Percentiles rank a stretch among this genome's conserved stretches.
Conservation (phyloP, 768 basidiomycete species). For the Fistulinella prunicolor region DNA sequence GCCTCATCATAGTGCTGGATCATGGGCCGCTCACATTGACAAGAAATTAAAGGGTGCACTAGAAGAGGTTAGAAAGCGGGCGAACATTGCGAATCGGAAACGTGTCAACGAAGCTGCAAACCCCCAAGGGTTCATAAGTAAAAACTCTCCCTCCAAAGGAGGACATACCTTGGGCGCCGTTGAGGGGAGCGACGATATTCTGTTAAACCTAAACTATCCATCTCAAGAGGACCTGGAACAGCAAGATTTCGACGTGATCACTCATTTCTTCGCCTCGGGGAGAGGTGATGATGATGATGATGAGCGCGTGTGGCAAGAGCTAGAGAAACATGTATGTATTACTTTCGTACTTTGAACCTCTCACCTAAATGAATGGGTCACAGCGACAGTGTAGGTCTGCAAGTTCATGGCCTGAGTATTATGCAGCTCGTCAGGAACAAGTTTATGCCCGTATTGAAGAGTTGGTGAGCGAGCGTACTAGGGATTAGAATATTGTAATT, state of each 20-base stretch:
- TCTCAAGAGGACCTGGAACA: constrained; percentile 16
- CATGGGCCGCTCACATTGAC: constrained; percentile 48
- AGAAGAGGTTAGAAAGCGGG: constrained; percentile 48
- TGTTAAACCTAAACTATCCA: not conserved
- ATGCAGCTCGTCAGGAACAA: constrained; percentile 40
- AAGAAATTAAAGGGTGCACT: constrained; percentile 36
- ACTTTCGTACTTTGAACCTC: not conserved
- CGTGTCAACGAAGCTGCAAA: constrained; percentile 2
- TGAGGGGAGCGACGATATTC: not conserved
- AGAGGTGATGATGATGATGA: constrained; percentile 47
- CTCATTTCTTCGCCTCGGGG: constrained; percentile 52
- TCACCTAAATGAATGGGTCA: constrained; percentile 1
- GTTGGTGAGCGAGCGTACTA: constrained; percentile 19
- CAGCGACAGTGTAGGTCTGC: constrained; percentile 43
- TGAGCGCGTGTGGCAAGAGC: constrained; percentile 49
- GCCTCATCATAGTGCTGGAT: constrained; percentile 51
- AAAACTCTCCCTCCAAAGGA: constrained; percentile 2
- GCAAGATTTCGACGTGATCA: constrained; percentile 51
- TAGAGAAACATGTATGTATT: constrained; percentile 44
- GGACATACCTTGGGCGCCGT: not conserved
- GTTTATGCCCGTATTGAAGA: constrained; percentile 43
- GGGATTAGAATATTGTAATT: constrained; percentile 7
- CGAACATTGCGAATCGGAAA: constrained; percentile 52
- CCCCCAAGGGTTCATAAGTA: not conserved
- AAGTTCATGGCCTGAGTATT: constrained; percentile 50